phyloP scores from a whole-genome alignment of 768 basidiomycete species.

The Gymnopilus dilepis region DNA sequence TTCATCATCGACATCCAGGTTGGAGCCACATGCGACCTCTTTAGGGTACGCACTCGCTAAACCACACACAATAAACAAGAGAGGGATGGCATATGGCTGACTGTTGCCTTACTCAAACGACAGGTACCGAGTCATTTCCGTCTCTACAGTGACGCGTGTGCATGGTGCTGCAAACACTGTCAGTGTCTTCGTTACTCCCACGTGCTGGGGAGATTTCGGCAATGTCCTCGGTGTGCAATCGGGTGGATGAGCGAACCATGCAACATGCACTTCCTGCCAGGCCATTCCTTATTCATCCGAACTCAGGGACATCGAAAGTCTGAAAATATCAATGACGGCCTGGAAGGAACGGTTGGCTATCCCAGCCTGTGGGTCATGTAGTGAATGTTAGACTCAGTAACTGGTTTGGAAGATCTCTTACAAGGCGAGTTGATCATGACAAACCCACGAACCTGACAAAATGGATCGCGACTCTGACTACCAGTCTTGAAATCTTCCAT shows the following conservation, averaged over 20 bases:
- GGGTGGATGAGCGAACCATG: conserved; percentile 1
- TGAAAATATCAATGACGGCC: background rate
- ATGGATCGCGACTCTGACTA: conserved; percentile 21
- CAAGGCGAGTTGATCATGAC: conserved; percentile 1
- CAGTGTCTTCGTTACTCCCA: conserved; percentile 4
- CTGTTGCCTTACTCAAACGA: too few relatives aligned
- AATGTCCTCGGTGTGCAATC: conserved; percentile 1
- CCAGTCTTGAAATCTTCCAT: conserved; percentile 37
- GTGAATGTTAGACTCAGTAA: conserved; percentile 23
- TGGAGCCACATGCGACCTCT: background rate
- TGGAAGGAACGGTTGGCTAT: conserved; percentile 9
- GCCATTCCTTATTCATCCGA: conserved; percentile 7
- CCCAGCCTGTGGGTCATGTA: conserved; percentile 10
- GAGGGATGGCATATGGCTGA: background rate
- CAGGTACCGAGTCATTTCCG: conserved; percentile 11
- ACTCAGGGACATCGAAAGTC: conserved; percentile 11
- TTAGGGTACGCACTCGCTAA: background rate
- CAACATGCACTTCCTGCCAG: conserved; percentile 6
- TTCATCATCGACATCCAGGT: background rate
- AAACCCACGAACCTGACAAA: conserved; percentile 10
- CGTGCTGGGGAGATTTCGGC: conserved; percentile 14
- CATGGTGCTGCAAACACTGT: background rate
- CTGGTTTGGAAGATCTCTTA: conserved; percentile 21
- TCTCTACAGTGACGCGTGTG: background rate
- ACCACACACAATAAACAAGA: background rate